Conservation (phyloP, 805 yeast genomes). For the Starmera amethionina region DNA sequence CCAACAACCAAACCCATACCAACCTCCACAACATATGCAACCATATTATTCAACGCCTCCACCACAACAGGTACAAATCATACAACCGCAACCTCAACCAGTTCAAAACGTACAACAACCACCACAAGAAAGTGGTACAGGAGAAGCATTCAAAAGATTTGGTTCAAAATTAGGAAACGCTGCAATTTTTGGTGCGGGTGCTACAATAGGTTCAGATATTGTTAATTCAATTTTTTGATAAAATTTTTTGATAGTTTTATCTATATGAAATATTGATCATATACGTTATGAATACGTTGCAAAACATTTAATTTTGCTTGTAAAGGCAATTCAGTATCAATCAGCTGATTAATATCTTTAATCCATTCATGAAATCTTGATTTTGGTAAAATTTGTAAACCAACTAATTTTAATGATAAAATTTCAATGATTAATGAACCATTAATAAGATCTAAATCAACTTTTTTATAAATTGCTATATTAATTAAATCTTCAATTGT, state of each 20-base stretch:
- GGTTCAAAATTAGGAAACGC: constrained; percentile 84
- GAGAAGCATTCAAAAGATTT: constrained; percentile 41
- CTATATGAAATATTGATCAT: constrained; percentile 26
- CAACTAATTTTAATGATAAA: constrained; percentile 42
- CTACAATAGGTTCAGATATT: constrained; percentile 78
- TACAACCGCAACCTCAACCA: constrained; percentile 24
- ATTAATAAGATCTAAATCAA: constrained; percentile 27
- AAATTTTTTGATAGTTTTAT: background rate
- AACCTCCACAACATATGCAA: constrained; percentile 10
- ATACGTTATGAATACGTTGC: constrained; percentile 52
- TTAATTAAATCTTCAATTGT: constrained; percentile 47
- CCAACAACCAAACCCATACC: constrained; percentile 9
- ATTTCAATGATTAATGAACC: constrained; percentile 65
- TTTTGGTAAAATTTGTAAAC: constrained; percentile 40
- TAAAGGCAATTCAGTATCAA: constrained; percentile 27
- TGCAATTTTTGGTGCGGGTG: constrained; percentile 96
- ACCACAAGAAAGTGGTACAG: constrained; percentile 23
- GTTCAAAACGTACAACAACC: constrained; percentile 22
- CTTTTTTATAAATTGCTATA: constrained; percentile 11
- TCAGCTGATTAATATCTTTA: constrained; percentile 53
- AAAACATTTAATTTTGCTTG: constrained; percentile 36
- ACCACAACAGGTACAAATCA: constrained; percentile 31
- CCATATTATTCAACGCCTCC: constrained; percentile 30
- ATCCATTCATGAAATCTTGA: constrained; percentile 43
- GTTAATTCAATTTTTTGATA: constrained; percentile 59